These are phyloP conservation scores for Deuterostichococcus epilithicus DNA, from an alignment of 139 green algal genomes.

Conservation along the genomic window DNA sequence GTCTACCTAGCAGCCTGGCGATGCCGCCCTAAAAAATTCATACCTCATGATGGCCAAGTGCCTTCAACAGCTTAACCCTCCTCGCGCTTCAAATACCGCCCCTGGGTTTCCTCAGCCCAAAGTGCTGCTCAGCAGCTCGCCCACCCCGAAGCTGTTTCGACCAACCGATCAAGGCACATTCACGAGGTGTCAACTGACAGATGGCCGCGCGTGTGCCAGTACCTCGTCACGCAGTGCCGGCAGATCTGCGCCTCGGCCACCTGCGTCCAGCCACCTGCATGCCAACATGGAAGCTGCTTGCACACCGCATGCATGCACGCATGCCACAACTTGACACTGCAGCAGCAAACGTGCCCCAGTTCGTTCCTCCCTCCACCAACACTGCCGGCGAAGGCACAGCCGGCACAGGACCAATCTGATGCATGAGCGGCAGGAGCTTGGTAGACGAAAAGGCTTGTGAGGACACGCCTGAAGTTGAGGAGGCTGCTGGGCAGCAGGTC, in stretches of 20 bases:
- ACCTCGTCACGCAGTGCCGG: conserved; percentile 23
- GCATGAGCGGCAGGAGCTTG: not conserved
- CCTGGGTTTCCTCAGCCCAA: no score
- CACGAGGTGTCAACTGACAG: not conserved
- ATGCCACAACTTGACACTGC: not conserved
- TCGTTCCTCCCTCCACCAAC: not conserved
- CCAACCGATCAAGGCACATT: no score
- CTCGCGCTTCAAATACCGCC: no score
- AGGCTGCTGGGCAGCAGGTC: conserved; percentile 42
- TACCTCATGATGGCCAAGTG: no score
- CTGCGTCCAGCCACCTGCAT: conserved; percentile 23
- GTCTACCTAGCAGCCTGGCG: no score
- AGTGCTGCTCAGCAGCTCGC: no score
- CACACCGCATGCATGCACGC: no score
- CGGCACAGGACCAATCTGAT: not conserved
- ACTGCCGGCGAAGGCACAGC: not conserved
- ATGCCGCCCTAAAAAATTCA: no score
- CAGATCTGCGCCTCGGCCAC: conserved; percentile 9
- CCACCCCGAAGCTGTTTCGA: no score
- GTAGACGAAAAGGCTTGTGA: not conserved
- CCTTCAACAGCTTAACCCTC: no score
- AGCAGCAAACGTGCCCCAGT: not conserved
- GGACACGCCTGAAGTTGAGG: conserved; percentile 47
- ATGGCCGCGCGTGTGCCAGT: not conserved
- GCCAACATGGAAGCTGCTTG: no score